Evolutionary conservation across 1,284 basidiomycete species (phyloP), one percentile per base, ranked within the genome.

Genomic region (Boletus holoroseus): DNA sequence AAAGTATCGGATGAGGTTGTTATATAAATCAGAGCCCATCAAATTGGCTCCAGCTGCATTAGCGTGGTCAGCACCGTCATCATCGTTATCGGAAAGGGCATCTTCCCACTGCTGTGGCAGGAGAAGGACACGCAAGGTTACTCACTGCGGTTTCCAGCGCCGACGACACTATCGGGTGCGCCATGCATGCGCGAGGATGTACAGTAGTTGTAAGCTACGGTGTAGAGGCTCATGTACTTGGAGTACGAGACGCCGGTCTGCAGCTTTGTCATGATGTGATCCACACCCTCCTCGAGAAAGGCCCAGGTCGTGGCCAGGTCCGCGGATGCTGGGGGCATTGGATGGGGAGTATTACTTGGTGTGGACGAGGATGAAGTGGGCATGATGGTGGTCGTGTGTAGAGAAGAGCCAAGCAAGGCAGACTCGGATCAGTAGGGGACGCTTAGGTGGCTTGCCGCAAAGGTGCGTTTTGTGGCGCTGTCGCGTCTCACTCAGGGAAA

Each of bases 191-290:
- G 85, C n/a, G 85, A 88, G 22, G 84, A 88, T 20, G 92, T 97
- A 69, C 94, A 97, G 68, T 94, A 97, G 73, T 98, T 95, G 78
- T 98, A 97, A 8, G 91, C 90, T 37, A 92, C 88, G 48, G 91
- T 93, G 71, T 96, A 97, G 49, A 95, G 79, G 62, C 85, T 82
- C 76, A 95, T 94, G 73, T 97, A 97, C 67, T 90, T 91, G 51
- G 83, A 81, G 73, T 93, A 94, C 26, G 89, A 90, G 66, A 98
- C 88, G 53, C 94, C 94, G 15, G 85, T 81, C 60, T 91, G 85
- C 34, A 92, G 79, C 64, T 88, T 81, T 53, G 85, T 91, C 91
- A 94, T 94, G 73, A 94, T 93, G 68, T 92, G 90, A 70, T 94
- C 88, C 52, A 96, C 91, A 43, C 94, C 94, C 51, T 84, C 82